These are phyloP conservation scores for Phytopythium helicoides DNA, from an alignment of 352 stramenopile species.

Conservation along the genomic window DNA sequence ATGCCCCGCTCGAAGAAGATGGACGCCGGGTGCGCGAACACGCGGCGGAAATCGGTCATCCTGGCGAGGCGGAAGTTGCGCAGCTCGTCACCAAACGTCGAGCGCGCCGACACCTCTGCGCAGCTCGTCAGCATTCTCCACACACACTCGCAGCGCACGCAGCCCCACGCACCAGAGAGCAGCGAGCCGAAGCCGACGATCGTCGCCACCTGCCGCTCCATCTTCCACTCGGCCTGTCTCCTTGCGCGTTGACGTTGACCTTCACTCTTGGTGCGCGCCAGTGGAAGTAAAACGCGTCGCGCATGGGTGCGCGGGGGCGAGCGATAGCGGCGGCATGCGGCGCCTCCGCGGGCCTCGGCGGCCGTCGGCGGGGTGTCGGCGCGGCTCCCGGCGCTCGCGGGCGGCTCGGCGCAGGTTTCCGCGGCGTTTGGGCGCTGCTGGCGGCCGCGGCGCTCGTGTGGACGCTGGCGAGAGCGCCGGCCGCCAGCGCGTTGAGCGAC, in stretches of 20 bases:
- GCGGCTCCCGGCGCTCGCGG: too few relatives aligned
- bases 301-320: constrained; percentile 4
- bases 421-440: neutral
- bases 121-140: neutral
- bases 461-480: constrained; percentile 3
- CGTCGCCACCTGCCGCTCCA: constrained; percentile 66
- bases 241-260: constrained; percentile 8
- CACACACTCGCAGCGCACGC: neutral
- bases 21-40: constrained; percentile 91
- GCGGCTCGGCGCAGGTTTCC: neutral
- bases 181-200: constrained; percentile 91
- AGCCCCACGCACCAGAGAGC: constrained; percentile 52
- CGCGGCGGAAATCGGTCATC: constrained; percentile 82
- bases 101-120: constrained; percentile 69
- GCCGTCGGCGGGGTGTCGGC: neutral
- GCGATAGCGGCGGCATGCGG: constrained; percentile 5
- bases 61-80: constrained; percentile 86
- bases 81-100: constrained; percentile 86
- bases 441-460: constrained; percentile 4
- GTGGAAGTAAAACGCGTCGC: neutral
- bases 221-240: constrained; percentile 2
- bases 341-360: neutral
- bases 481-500: neutral
- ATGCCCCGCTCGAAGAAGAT: constrained; percentile 93
- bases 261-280: neutral